Percentiles rank a stretch among this genome's conserved stretches.
phyloP scores from a whole-genome alignment of 169 alveolate species.

The Eimeria maxima region DNA sequence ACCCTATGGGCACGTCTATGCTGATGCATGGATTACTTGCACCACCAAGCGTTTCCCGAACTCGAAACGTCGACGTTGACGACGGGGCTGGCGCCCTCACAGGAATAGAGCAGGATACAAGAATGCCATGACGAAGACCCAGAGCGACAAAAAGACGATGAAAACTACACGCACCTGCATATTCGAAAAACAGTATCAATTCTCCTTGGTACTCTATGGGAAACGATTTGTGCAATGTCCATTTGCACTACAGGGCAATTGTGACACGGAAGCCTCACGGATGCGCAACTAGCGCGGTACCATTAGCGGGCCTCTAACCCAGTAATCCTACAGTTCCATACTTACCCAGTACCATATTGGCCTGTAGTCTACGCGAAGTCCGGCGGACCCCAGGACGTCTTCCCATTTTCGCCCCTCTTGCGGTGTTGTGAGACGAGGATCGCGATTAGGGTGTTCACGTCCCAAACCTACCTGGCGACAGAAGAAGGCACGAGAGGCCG shows the following conservation, averaged over 20 bases:
- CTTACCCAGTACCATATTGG: constrained; percentile 89
- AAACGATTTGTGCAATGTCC: neutral
- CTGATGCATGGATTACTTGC: neutral
- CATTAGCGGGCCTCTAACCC: neutral
- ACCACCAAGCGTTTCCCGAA: neutral
- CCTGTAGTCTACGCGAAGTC: constrained; percentile 87
- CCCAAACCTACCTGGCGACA: constrained; percentile 91
- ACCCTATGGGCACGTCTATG: neutral
- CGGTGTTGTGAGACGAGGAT: constrained; percentile 94
- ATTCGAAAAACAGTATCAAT: neutral
- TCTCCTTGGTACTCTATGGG: neutral
- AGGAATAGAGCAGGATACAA: constrained; percentile 82
- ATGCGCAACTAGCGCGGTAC: neutral
- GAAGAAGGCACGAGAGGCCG: neutral
- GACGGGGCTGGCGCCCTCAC: neutral
- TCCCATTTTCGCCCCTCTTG: constrained; percentile 96
- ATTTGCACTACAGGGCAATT: neutral
- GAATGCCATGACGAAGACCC: constrained; percentile 81
- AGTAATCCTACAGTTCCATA: neutral
- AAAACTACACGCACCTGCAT: constrained; percentile 83
- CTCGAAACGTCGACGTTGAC: neutral
- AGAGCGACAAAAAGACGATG: constrained; percentile 72
- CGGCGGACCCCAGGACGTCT: constrained; percentile 90
- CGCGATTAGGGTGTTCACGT: constrained; percentile 94
- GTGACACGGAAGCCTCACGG: neutral